These are phyloP conservation scores for Epichloe gansuensis DNA, from an alignment of 2,329 filamentous ascomycete species.

Conservation along the genomic window DNA sequence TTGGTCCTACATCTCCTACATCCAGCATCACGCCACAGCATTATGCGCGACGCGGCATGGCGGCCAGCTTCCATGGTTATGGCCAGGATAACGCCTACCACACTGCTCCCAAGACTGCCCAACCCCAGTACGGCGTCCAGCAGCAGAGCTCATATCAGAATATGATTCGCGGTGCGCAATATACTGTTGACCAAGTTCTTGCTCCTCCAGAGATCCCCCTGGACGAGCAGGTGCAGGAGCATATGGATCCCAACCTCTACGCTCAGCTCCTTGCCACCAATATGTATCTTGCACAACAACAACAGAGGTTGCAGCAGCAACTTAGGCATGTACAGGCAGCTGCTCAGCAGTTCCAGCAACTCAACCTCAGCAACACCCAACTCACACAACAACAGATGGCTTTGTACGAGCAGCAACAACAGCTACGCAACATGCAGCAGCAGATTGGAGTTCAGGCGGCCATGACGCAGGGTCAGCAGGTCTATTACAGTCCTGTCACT, in stretches of 20 bases:
- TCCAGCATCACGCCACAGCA: conserved; percentile 26
- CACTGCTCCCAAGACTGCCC: conserved; percentile 41
- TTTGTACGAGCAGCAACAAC: conserved; percentile 32
- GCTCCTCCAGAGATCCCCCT: conserved; percentile 72
- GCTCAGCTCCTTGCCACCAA: conserved; percentile 86
- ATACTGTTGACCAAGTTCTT: conserved; percentile 80
- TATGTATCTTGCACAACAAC: conserved; percentile 82
- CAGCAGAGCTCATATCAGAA: conserved; percentile 20
- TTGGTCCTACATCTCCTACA: conserved; percentile 52
- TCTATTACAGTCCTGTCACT: conserved; percentile 78
- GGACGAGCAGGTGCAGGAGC: conserved; percentile 52
- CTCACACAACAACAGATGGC: conserved; percentile 35
- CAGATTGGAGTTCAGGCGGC: conserved; percentile 25
- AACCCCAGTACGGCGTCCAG: conserved; percentile 33
- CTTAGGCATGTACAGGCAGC: conserved; percentile 71
- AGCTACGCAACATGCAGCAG: conserved; percentile 28
- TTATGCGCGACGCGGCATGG: conserved; percentile 31
- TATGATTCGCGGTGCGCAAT: conserved; percentile 31
- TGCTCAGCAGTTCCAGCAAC: conserved; percentile 67
- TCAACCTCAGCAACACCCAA: conserved; percentile 49
- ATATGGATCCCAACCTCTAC: conserved; percentile 76
- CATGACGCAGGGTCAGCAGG: conserved; percentile 51
- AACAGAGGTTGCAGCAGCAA: conserved; percentile 90
- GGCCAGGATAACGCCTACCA: conserved; percentile 31
- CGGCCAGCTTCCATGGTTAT: conserved; percentile 31